Evolutionary conservation across 2,329 filamentous ascomycete species (phyloP).

Genomic region (Ceratocystis variospora): DNA sequence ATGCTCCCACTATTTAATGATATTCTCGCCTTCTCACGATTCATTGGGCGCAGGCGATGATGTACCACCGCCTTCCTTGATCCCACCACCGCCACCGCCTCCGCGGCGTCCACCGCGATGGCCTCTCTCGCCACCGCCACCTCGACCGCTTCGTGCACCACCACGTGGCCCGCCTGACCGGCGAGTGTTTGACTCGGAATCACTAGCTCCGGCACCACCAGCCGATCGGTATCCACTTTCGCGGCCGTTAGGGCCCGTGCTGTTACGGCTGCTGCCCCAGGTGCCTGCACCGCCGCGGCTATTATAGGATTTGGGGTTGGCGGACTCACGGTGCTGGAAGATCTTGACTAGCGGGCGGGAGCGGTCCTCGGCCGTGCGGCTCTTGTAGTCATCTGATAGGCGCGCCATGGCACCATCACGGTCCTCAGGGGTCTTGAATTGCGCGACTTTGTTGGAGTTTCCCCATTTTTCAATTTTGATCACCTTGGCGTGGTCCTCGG

Average conservation of each 20-base stretch:
- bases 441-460: slow-evolving; percentile 68
- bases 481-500: slow-evolving; percentile 74
- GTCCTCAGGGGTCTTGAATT: slow-evolving; percentile 68
- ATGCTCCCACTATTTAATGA: not conserved
- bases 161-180: slow-evolving; percentile 36
- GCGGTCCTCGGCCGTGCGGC: slow-evolving; percentile 54
- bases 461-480: slow-evolving; percentile 65
- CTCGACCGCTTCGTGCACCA: slow-evolving; percentile 38
- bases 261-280: slow-evolving; percentile 53
- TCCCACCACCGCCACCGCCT: slow-evolving; percentile 37
- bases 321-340: slow-evolving; percentile 54
- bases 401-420: slow-evolving; percentile 66
- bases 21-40: slow-evolving; percentile 19
- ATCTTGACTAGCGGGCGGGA: slow-evolving; percentile 71
- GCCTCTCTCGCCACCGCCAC: slow-evolving; percentile 42
- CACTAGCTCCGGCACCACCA: slow-evolving; percentile 52
- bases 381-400: slow-evolving; percentile 64
- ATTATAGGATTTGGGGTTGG: slow-evolving; percentile 32
- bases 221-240: slow-evolving; percentile 74
- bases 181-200: slow-evolving; percentile 45
- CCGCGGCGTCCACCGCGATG: slow-evolving; percentile 33
- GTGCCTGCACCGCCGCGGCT: slow-evolving; percentile 52
- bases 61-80: slow-evolving; percentile 44
- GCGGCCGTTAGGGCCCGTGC: slow-evolving; percentile 38
- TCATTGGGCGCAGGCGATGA: slow-evolving; percentile 38